These are phyloP conservation scores for Phytophthora sojae DNA, from an alignment of 352 stramenopile genomes.

Conservation along the genomic window DNA sequence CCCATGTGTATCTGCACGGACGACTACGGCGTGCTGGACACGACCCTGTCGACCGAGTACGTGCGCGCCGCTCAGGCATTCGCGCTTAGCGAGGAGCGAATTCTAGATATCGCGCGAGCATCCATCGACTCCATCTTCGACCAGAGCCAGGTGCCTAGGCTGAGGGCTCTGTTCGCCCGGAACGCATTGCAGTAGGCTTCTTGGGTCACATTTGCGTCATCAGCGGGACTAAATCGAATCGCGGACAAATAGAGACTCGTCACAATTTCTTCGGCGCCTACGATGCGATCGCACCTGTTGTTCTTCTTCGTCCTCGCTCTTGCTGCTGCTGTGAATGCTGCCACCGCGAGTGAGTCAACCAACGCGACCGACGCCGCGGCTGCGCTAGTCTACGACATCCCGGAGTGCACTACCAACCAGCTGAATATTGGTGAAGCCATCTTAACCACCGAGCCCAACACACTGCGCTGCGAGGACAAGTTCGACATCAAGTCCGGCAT, in stretches of 20 bases:
- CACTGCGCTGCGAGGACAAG: constrained; percentile 45
- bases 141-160: constrained; percentile 31
- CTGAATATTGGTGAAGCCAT: constrained; percentile 43
- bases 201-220: neutral
- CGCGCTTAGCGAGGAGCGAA: constrained; percentile 52
- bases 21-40: constrained; percentile 93
- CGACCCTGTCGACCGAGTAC: constrained; percentile 90
- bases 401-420: constrained; percentile 45
- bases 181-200: neutral
- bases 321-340: neutral
- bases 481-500: constrained; percentile 53
- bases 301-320: neutral
- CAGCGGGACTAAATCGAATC: neutral
- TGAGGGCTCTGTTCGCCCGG: constrained; percentile 35
- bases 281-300: constrained; percentile 2
- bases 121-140: constrained; percentile 76
- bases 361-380: constrained; percentile 18
- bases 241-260: constrained; percentile 2
- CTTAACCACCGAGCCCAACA: constrained; percentile 59
- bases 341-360: neutral
- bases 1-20: constrained; percentile 94
- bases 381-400: constrained; percentile 37
- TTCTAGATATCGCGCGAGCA: constrained; percentile 53
- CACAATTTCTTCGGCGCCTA: constrained; percentile 14
- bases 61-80: constrained; percentile 83